Conservation (phyloP, 1,284 basidiomycete species). For the Austropuccinia psidii region DNA sequence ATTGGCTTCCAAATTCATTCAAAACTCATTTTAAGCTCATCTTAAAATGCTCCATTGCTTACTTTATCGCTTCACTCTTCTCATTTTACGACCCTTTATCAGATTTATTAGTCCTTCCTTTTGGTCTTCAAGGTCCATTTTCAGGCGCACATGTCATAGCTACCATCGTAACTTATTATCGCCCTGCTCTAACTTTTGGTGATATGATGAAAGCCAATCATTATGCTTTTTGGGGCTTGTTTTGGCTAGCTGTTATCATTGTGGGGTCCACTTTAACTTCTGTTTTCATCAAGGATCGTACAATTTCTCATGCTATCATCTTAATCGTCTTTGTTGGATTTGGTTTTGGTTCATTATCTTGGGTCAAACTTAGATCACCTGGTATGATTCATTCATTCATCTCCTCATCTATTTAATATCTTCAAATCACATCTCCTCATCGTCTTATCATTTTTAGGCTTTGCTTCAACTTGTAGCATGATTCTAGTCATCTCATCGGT, state of each 20-base stretch:
- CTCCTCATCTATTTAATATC: conserved; percentile 64
- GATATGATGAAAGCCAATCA: conserved; percentile 36
- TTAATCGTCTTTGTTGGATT: conserved; percentile 34
- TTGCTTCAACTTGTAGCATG: conserved; percentile 31
- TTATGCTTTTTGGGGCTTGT: conserved; percentile 30
- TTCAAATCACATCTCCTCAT: conserved; percentile 16
- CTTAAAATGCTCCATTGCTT: conserved; percentile 83
- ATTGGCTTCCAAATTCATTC: not conserved
- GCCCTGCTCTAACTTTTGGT: conserved; percentile 30
- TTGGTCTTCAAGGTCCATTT: conserved; percentile 43
- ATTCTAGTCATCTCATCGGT: conserved; percentile 33
- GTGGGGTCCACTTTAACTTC: conserved; percentile 32
- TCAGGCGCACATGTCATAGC: conserved; percentile 42
- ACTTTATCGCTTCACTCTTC: conserved; percentile 82
- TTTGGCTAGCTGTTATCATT: conserved; percentile 31
- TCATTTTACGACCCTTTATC: conserved; percentile 65
- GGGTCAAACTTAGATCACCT: conserved; percentile 35
- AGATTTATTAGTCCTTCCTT: conserved; percentile 42
- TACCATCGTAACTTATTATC: conserved; percentile 36
- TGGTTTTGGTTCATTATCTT: conserved; percentile 26
- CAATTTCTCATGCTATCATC: conserved; percentile 33
- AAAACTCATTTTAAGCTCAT: conserved; percentile 57
- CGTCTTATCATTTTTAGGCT: not conserved
- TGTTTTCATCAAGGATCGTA: conserved; percentile 11
- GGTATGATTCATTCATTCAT: conserved; percentile 65